These are phyloP conservation scores for Penicillium silybi DNA, from an alignment of 495 filamentous ascomycete species.

Conservation along the genomic window DNA sequence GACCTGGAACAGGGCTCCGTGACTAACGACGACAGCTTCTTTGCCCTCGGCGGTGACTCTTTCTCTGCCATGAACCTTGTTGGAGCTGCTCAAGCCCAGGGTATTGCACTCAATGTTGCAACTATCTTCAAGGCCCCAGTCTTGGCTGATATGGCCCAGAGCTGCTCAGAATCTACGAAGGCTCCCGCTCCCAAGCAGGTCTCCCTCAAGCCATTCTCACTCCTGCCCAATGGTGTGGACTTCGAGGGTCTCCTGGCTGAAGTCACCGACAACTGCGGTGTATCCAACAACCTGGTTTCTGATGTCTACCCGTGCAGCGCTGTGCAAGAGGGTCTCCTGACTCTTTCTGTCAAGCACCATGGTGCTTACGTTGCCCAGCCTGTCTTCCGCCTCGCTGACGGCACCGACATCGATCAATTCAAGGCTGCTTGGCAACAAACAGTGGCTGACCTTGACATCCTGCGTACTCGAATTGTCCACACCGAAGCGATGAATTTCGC, in stretches of 20 bases:
- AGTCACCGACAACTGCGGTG: constrained; percentile 37
- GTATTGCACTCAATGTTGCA: constrained; percentile 45
- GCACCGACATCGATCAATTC: constrained; percentile 45
- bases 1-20: constrained; percentile 38
- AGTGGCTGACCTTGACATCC: constrained; percentile 45
- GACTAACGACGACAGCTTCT: constrained; percentile 46
- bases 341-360: constrained; percentile 51
- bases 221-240: constrained; percentile 31
- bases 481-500: constrained; percentile 42
- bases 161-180: constrained; percentile 12
- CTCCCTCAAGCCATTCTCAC: constrained; percentile 39
- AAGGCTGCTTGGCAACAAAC: constrained; percentile 51
- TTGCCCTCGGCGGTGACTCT: constrained; percentile 53
- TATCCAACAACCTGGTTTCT: constrained; percentile 36
- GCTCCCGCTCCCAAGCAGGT: constrained; percentile 3
- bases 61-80: constrained; percentile 55
- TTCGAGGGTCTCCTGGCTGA: constrained; percentile 39
- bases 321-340: constrained; percentile 66
- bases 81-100: constrained; percentile 38
- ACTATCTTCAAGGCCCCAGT: constrained; percentile 47
- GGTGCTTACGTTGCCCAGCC: constrained; percentile 53
- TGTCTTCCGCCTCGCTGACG: constrained; percentile 39
- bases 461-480: constrained; percentile 55
- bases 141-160: constrained; percentile 45
- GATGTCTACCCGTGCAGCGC: constrained; percentile 68